Evolutionary conservation across 495 filamentous ascomycete species (phyloP).

Genomic region (Penicillium ucsense): DNA sequence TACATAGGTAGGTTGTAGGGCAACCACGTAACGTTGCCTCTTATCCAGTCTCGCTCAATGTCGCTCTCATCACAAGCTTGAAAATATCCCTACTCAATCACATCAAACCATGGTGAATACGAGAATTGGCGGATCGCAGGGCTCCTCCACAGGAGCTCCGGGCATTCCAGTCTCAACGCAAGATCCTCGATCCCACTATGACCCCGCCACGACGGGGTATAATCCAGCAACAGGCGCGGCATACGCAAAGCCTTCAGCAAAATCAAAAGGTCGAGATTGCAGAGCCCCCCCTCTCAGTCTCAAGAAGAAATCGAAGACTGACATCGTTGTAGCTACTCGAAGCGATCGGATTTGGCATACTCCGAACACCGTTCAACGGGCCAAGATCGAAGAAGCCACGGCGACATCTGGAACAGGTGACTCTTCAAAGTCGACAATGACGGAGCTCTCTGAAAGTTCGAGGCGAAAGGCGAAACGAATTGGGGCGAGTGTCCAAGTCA

Average conservation of each 20-base stretch:
- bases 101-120: neutral
- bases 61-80: neutral
- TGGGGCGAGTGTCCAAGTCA: constrained; percentile 29
- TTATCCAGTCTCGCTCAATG: neutral
- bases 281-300: no score
- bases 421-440: neutral
- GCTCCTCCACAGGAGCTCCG: constrained; percentile 24
- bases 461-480: constrained; percentile 14
- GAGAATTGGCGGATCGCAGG: constrained; percentile 3
- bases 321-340: neutral
- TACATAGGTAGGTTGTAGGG: no score
- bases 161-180: constrained; percentile 10
- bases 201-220: constrained; percentile 12
- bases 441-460: neutral
- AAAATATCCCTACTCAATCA: neutral
- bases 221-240: constrained; percentile 22
- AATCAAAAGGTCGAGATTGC: no score
- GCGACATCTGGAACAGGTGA: neutral
- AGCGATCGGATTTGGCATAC: constrained; percentile 10
- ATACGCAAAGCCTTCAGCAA: constrained; percentile 8
- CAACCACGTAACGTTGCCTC: no score
- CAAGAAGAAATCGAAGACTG: no score
- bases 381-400: constrained; percentile 4
- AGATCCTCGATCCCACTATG: constrained; percentile 14
- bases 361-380: constrained; percentile 9